These are phyloP conservation scores for Tylopilus sp. DNA, from an alignment of 1,284 basidiomycete genomes.

Conservation along the genomic window DNA sequence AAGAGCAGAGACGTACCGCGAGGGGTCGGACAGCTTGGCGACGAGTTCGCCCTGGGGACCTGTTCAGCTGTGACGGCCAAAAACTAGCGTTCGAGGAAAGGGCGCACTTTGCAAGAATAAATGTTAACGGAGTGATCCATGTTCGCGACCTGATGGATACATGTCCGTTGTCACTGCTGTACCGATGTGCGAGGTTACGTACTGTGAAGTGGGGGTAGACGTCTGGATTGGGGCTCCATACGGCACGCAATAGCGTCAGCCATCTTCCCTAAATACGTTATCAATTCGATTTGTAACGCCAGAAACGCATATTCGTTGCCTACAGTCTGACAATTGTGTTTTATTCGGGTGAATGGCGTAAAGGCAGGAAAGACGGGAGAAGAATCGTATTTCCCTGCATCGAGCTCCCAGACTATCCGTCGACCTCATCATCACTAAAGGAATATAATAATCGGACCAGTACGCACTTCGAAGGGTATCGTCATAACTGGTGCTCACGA, in stretches of 20 bases:
- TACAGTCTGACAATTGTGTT: constrained; percentile 77
- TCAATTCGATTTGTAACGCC: background rate
- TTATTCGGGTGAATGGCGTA: constrained; percentile 56
- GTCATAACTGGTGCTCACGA: constrained; percentile 80
- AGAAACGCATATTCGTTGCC: constrained; percentile 12
- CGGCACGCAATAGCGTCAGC: constrained; percentile 69
- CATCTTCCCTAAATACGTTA: constrained; percentile 60
- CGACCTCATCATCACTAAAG: constrained; percentile 14
- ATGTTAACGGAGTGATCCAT: constrained; percentile 75
- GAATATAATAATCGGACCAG: background rate
- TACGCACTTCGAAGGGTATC: constrained; percentile 62
- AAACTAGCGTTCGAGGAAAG: background rate
- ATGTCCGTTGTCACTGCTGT: background rate
- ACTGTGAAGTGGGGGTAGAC: constrained; percentile 79
- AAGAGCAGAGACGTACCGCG: constrained; percentile 41
- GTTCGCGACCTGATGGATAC: constrained; percentile 56
- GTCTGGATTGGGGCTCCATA: constrained; percentile 73
- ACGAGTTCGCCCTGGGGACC: constrained; percentile 58
- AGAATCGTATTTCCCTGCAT: constrained; percentile 43
- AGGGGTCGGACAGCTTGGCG: constrained; percentile 54
- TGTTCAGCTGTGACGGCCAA: background rate
- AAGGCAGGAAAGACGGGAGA: constrained; percentile 52
- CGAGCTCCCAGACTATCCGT: constrained; percentile 66
- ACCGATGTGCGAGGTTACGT: constrained; percentile 19
- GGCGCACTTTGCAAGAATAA: constrained; percentile 59